phyloP scores from a whole-genome alignment of 345 rosid species.

The Eutrema heterophyllum region DNA sequence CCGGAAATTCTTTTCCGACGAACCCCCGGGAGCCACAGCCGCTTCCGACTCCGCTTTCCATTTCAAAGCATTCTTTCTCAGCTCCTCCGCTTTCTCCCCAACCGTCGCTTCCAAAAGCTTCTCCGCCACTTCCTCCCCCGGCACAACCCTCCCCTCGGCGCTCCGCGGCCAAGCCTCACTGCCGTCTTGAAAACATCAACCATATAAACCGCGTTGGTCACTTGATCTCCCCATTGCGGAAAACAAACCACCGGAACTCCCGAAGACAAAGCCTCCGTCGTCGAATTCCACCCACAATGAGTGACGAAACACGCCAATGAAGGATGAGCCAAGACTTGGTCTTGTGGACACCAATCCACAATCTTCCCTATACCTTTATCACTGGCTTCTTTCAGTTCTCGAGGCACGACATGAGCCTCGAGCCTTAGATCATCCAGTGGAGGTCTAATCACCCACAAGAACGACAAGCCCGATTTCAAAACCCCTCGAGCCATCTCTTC shows the following conservation, averaged over 20 bases:
- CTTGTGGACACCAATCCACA: conserved; percentile 27
- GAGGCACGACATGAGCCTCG: background rate
- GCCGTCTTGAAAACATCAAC: conserved; percentile 53
- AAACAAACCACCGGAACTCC: conserved; percentile 61
- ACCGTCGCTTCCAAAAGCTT: conserved; percentile 47
- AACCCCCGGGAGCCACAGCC: conserved; percentile 63
- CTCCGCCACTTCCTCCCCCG: conserved; percentile 52
- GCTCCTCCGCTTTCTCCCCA: conserved; percentile 46
- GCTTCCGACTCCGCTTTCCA: conserved; percentile 56
- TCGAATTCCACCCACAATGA: conserved; percentile 32
- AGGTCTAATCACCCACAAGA: conserved; percentile 24
- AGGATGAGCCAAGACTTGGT: conserved; percentile 19
- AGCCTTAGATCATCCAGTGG: background rate
- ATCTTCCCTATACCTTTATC: background rate
- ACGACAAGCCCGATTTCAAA: background rate
- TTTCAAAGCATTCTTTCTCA: conserved; percentile 44
- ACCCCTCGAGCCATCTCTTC: conserved; percentile 36
- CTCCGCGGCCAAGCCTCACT: conserved; percentile 58
- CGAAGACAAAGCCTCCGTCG: conserved; percentile 56
- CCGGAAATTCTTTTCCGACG: conserved; percentile 48
- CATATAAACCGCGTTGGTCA: conserved; percentile 53
- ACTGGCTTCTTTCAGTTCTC: background rate
- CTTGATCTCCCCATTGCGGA: conserved; percentile 83
- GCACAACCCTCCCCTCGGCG: conserved; percentile 39
- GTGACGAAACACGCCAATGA: conserved; percentile 14